Percentiles rank a stretch among this genome's conserved stretches.
Conservation (phyloP, 1,284 basidiomycete species). For the Rhodotorula sp. region DNA sequence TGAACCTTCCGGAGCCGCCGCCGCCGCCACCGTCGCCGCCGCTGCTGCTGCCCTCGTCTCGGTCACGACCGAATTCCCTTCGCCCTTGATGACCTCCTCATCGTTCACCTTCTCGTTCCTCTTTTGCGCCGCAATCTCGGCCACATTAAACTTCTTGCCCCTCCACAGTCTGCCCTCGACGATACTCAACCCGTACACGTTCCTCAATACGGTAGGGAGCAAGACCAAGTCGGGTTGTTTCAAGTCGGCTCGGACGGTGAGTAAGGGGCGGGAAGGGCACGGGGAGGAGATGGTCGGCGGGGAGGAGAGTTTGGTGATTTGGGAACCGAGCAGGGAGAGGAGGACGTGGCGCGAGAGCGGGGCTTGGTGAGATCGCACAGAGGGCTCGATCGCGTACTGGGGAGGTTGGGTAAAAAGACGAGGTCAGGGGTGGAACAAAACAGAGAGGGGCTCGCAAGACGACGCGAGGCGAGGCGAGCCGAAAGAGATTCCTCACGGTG, state of each 20-base stretch:
- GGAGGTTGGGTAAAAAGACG: background rate
- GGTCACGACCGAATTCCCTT: background rate
- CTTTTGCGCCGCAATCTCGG: slow-evolving; percentile 23
- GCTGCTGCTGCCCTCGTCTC: background rate
- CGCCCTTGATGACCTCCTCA: slow-evolving; percentile 10
- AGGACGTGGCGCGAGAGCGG: slow-evolving; percentile 31
- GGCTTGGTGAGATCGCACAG: slow-evolving; percentile 29
- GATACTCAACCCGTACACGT: slow-evolving; percentile 30
- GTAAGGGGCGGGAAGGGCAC: slow-evolving; percentile 9
- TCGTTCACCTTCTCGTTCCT: slow-evolving; percentile 12
- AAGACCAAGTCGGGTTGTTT: slow-evolving; percentile 37
- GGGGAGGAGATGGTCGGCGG: slow-evolving; percentile 21
- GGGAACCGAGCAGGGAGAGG: slow-evolving; percentile 28
- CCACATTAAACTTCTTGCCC: slow-evolving; percentile 38
- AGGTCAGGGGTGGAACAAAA: background rate
- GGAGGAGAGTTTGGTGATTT: slow-evolving; percentile 11
- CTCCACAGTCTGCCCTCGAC: slow-evolving; percentile 37
- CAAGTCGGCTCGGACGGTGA: slow-evolving; percentile 31
- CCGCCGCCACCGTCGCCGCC: background rate
- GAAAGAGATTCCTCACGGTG: slow-evolving; percentile 16
- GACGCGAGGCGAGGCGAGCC: background rate
- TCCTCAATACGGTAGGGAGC: slow-evolving; percentile 34
- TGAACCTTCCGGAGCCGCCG: background rate
- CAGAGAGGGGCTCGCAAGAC: no score
- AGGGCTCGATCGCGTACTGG: slow-evolving; percentile 40